Evolutionary conservation across 1,139 yeast genomes (phyloP).

Genomic region (Blastobotrys illinoisensis): DNA sequence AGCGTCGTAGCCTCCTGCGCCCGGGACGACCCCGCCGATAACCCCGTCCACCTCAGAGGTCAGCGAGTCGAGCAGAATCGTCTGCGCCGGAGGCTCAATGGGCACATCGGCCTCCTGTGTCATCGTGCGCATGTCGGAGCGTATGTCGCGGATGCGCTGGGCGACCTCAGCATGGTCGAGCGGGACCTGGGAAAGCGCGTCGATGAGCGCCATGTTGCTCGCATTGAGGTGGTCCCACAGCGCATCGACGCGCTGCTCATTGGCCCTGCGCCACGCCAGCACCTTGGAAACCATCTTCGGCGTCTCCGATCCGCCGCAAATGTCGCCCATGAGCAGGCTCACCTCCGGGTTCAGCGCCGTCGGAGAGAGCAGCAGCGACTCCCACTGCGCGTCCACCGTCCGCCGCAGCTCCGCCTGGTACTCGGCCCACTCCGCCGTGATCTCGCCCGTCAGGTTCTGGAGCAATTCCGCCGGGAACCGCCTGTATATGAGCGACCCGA

Average conservation of each 20-base stretch:
- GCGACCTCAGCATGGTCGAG: conserved; percentile 9
- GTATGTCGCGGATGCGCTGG: conserved; percentile 41
- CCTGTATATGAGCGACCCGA: conserved; percentile 77
- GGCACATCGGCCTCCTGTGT: conserved; percentile 70
- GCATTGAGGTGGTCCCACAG: conserved; percentile 53
- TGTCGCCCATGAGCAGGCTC: conserved; percentile 84
- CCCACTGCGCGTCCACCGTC: conserved; percentile 25
- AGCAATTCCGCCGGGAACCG: conserved; percentile 45
- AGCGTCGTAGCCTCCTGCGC: conserved; percentile 98
- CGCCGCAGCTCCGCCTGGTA: conserved; percentile 6
- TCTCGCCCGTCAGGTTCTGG: conserved; percentile 12
- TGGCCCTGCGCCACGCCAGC: conserved; percentile 55
- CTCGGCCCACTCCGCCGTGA: not conserved
- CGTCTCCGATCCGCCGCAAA: conserved; percentile 87
- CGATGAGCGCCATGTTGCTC: conserved; percentile 55
- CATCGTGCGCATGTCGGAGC: conserved; percentile 51
- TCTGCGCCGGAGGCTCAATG: conserved; percentile 81
- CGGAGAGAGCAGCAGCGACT: conserved; percentile 42
- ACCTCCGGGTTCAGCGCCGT: conserved; percentile 65
- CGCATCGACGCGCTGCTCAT: conserved; percentile 46
- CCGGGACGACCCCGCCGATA: conserved; percentile 92
- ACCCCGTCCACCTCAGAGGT: conserved; percentile 54
- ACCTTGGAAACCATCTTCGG: conserved; percentile 82
- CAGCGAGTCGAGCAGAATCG: conserved; percentile 62
- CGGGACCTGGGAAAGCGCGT: conserved; percentile 23